Percentiles rank a stretch among this genome's conserved stretches.
phyloP scores from a whole-genome alignment of 2,329 filamentous ascomycete genomes.

The Moelleriella libera region DNA sequence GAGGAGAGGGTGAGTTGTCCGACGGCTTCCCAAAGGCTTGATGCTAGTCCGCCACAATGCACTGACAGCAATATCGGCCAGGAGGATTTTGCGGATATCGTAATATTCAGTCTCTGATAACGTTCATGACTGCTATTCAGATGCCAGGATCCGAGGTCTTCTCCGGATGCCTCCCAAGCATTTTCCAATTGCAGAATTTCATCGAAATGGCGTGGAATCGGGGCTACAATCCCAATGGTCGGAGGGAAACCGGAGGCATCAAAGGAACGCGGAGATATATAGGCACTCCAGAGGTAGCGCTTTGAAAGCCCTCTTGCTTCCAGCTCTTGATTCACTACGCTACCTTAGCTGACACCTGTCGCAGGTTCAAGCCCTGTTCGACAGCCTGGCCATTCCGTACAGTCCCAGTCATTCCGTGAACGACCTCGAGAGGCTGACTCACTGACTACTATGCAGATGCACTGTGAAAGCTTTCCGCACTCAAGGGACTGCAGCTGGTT shows the following conservation, averaged over 20 bases:
- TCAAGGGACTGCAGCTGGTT: conserved; percentile 24
- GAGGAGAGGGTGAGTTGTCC: conserved; percentile 46
- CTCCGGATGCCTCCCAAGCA: conserved; percentile 48
- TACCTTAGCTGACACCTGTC: background rate
- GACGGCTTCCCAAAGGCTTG: no score
- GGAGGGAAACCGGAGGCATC: conserved; percentile 75
- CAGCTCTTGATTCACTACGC: background rate
- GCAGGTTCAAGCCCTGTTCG: conserved; percentile 67
- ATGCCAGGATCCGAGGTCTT: conserved; percentile 47
- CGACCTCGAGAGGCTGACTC: background rate
- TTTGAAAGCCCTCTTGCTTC: background rate
- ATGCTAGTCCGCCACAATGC: no score
- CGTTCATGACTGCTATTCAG: conserved; percentile 53
- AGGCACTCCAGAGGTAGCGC: conserved; percentile 67
- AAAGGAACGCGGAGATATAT: conserved; percentile 88
- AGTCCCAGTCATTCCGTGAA: conserved; percentile 10
- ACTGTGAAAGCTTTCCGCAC: conserved; percentile 47
- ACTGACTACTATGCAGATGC: conserved; percentile 26
- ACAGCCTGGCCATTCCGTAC: conserved; percentile 52
- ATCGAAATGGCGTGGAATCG: conserved; percentile 83
- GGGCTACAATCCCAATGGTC: conserved; percentile 62
- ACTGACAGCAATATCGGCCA: conserved; percentile 9
- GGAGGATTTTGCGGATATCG: conserved; percentile 91
- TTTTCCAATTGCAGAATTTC: conserved; percentile 70
- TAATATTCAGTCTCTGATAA: conserved; percentile 84